phyloP scores from a whole-genome alignment of 306 rosid genomes.

The Cyclanthera cordifolia region DNA sequence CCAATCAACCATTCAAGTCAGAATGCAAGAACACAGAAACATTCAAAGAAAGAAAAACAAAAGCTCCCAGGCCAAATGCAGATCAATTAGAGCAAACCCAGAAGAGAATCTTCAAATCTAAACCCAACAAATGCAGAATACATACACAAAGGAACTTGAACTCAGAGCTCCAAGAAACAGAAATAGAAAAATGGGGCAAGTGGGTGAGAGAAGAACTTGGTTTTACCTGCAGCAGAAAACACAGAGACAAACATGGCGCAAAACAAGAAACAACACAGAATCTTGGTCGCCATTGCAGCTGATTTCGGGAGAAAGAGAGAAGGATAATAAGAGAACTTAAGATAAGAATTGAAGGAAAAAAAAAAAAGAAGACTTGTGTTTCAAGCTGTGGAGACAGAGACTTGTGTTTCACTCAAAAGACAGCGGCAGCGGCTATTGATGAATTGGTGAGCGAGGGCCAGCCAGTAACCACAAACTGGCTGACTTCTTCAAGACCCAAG shows the following conservation, averaged over 20 bases:
- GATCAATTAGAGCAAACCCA: neutral
- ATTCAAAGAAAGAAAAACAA: neutral
- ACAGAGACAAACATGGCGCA: slow-evolving; percentile 22
- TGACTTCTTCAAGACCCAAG: neutral
- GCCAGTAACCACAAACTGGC: neutral
- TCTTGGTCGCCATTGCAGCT: slow-evolving; percentile 38
- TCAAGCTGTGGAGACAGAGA: slow-evolving; percentile 1
- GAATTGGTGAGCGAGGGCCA: neutral
- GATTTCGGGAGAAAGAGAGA: neutral
- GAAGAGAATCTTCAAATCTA: neutral
- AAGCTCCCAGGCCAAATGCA: neutral
- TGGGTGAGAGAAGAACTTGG: neutral
- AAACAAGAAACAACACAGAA: slow-evolving; percentile 14
- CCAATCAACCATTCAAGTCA: neutral
- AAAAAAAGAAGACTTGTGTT: neutral
- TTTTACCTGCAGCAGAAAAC: slow-evolving; percentile 29
- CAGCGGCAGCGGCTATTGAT: neutral
- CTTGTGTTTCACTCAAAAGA: slow-evolving; percentile 3
- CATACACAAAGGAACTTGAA: neutral
- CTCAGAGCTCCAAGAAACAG: neutral
- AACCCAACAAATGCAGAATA: neutral
- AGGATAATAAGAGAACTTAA: too few relatives aligned
- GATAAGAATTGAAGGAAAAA: neutral
- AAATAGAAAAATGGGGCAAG: neutral
- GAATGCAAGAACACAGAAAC: neutral